A percentile compares a stretch with the other conserved stretches of the same genome.
phyloP scores from a whole-genome alignment of 495 filamentous ascomycete species.

The Lindgomyces ingoldianus region DNA sequence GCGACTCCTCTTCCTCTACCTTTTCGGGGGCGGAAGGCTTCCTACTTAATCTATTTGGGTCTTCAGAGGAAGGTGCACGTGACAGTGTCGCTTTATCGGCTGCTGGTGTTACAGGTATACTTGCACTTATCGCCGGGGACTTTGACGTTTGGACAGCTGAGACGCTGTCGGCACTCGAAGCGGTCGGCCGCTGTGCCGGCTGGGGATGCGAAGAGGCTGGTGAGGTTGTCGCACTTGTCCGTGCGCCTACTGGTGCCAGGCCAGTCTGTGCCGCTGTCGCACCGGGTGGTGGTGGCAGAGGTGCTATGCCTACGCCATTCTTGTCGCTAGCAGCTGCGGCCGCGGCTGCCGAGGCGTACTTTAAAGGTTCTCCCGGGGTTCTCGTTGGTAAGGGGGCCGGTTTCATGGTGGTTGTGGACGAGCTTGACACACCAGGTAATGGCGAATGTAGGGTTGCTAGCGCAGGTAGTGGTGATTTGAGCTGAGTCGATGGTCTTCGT shows the following conservation, averaged over 20 bases:
- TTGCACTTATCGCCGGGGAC: constrained; percentile 49
- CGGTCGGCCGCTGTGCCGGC: constrained; percentile 51
- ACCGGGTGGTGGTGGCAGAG: constrained; percentile 85
- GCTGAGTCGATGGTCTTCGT: constrained; percentile 81
- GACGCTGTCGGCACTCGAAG: constrained; percentile 48
- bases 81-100: constrained; percentile 48
- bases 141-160: constrained; percentile 46
- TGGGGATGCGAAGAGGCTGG: constrained; percentile 54
- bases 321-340: constrained; percentile 94
- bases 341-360: constrained; percentile 94
- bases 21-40: constrained; percentile 23
- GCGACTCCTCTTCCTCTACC: constrained; percentile 34
- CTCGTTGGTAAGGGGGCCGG: constrained; percentile 84
- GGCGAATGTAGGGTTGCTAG: constrained; percentile 80
- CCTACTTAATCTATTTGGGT: constrained; percentile 19
- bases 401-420: constrained; percentile 68
- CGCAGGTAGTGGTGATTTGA: constrained; percentile 90
- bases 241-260: constrained; percentile 34
- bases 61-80: constrained; percentile 42
- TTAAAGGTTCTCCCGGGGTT: constrained; percentile 83
- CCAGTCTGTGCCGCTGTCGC: constrained; percentile 41
- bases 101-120: constrained; percentile 49
- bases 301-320: constrained; percentile 82
- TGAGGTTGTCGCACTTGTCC: constrained; percentile 47
- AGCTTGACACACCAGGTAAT: constrained; percentile 61